Evolutionary conservation across 257 asterid species (phyloP).

Genomic region (Jacaranda mimosifolia): DNA sequence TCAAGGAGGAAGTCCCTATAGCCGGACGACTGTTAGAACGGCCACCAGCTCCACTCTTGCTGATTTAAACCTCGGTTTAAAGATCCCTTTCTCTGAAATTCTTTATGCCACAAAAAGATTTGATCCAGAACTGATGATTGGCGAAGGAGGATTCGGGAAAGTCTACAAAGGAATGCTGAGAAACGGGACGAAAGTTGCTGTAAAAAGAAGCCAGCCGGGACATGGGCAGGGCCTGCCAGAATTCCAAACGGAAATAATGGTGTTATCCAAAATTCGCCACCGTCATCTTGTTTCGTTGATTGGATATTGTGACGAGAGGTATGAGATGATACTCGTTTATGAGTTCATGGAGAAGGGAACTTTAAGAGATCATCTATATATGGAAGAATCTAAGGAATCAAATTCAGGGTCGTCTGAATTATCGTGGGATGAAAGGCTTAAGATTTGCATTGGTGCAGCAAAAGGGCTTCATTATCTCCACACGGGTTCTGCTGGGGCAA

Average conservation of each 20-base stretch:
- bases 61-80: conserved; percentile 43
- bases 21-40: conserved; percentile 29
- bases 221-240: conserved; percentile 46
- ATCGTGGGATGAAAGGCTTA: conserved; percentile 50
- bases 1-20: conserved; percentile 21
- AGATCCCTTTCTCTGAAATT: conserved; percentile 38
- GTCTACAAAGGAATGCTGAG: conserved; percentile 49
- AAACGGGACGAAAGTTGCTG: conserved; percentile 49
- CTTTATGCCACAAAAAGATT: conserved; percentile 47
- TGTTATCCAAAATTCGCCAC: conserved; percentile 50
- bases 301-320: conserved; percentile 46
- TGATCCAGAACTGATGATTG: conserved; percentile 37
- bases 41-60: conserved; percentile 28
- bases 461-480: conserved; percentile 50
- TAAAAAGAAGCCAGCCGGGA: conserved; percentile 54
- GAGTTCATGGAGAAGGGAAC: conserved; percentile 48
- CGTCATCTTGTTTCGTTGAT: conserved; percentile 52
- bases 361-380: conserved; percentile 37
- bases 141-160: conserved; percentile 59
- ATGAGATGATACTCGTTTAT: conserved; percentile 44
- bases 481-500: conserved; percentile 28
- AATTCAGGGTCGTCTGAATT: conserved; percentile 16
- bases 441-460: conserved; percentile 50
- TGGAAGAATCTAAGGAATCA: conserved; percentile 10
- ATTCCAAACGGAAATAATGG: conserved; percentile 49